Base-by-base conservation (phyloP, 2,329 filamentous ascomycete genomes). In the Colletotrichum camelliae region DNA sequence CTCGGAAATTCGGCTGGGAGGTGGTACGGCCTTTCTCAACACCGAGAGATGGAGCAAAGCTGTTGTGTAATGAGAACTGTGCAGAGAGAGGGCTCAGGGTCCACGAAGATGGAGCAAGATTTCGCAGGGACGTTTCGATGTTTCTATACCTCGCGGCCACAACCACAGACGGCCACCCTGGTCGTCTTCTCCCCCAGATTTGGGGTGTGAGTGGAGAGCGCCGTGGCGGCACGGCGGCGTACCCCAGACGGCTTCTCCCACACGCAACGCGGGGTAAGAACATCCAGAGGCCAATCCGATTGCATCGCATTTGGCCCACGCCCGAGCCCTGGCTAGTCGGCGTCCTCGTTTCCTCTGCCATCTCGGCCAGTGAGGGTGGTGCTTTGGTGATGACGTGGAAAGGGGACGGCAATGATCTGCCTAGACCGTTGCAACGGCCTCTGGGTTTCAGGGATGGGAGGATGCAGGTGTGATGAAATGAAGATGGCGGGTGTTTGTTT, bases 201-300 rank as follows among this genome's bases (percentile, higher is more conserved):
- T 39, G 18, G 18, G 15, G 66, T n/a, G 67, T 29, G 39, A 48
- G 39, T 48, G 39, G 39, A 48, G 39, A 48, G 39, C 39, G 39
- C 39, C 39, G 70, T 65, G 64, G 70, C 72, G 43, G 73, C 39
- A 21, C 39, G 33, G 16, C 43, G 27, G 37, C 71, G 67, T 60
- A 75, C 68, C 72, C 72, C 68, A 29, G 72, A 75, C 67, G 21
- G 37, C 29, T 52, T 62, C 52, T 39, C 61, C 72, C 61, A 74
- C 61, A 67, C 64, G 27, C 57, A 60, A 60, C 73, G 70, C 70
- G 73, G 73, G 73, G 70, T 75, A 65, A 48, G 39, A 55, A 65
- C 27, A 67, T 35, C 58, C 29, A 29, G 21, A 21, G 61, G 16
- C 31, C 52, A 67, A 39, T 31, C 31, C 61, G 62, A 55, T 24